phyloP scores from a whole-genome alignment of 148 eudicot genomes.

The Suaeda aralocaspica region DNA sequence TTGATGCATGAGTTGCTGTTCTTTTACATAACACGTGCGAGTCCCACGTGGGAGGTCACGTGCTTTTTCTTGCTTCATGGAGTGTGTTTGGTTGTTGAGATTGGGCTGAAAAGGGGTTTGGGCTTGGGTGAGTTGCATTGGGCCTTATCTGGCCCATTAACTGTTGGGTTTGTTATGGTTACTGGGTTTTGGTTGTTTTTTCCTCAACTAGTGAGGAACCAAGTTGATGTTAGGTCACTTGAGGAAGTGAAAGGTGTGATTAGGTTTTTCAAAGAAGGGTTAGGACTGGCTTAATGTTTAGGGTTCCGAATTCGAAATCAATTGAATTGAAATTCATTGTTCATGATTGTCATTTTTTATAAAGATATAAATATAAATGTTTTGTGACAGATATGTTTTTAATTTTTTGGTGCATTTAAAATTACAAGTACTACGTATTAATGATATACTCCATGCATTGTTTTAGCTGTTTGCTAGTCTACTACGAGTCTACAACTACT shows the following conservation, averaged over 20 bases:
- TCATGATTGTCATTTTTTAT: no score
- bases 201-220: constrained; percentile 34
- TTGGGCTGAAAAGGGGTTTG: constrained; percentile 27
- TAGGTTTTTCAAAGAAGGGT: neutral
- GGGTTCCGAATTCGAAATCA: neutral
- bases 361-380: no score
- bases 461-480: no score
- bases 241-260: constrained; percentile 30
- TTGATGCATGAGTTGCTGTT: constrained; percentile 31
- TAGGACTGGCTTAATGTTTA: neutral
- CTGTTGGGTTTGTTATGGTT: constrained; percentile 34
- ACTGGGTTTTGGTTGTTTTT: constrained; percentile 40
- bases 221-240: constrained; percentile 29
- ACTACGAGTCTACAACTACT: no score
- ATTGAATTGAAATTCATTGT: no score
- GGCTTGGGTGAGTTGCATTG: constrained; percentile 27
- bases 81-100: constrained; percentile 30
- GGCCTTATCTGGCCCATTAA: constrained; percentile 33
- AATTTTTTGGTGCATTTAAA: no score
- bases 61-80: constrained; percentile 35
- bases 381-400: constrained; percentile 16
- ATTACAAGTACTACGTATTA: no score
- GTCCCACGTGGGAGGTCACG: constrained; percentile 38
- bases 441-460: no score
- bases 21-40: constrained; percentile 28